Evolutionary conservation across 1,139 yeast genomes (phyloP), one percentile per base, ranked within the genome.

Genomic region (Lodderomyces theae): DNA sequence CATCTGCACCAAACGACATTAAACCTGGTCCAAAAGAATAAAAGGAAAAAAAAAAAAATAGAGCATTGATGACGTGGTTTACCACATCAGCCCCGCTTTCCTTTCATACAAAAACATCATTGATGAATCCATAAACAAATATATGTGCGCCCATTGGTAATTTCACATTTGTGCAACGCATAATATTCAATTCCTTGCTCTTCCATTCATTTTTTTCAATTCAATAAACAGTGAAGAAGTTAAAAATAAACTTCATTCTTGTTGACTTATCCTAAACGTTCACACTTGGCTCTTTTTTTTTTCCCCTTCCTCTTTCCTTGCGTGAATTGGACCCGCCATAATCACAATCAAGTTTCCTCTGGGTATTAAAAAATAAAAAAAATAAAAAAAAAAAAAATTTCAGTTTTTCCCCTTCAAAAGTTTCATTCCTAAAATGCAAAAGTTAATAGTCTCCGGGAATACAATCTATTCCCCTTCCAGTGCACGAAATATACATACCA

Each of bases 401-500:
- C 26, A 24, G 11, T 11, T 24, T 24, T 26, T n/a, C 29, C 9
- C 16, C 4, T 4, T 3, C 19, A 21, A 33, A 21, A 26, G 29
- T 12, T 18, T 12, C 23, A 29, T 26, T 31, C 41, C 40, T 26
- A 39, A 31, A 38, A 15, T 29, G 17, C 8, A 25, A 35, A 25
- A n/a, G 38, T 35, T 35, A 35, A 35, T 35, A 35, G 23, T 35
- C 10, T 50, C 54, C 56, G 61, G 60, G 56, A 56, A 46, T 24
- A 36, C 34, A 23, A 32, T 44, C 38, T 34, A n/a, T n/a, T 39
- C 32, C 49, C 48, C 50, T 5, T 18, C 5, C 11, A 9, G 12
- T n/a, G 13, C 18, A 45, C 46, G 46, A 51, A 52, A 50, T 48
- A 67, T 67, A 86, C 97, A 72, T 88, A 89, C 96, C 98, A 77